Conservation (phyloP, 1,284 basidiomycete genomes). For the Rhodotorula sp. region DNA sequence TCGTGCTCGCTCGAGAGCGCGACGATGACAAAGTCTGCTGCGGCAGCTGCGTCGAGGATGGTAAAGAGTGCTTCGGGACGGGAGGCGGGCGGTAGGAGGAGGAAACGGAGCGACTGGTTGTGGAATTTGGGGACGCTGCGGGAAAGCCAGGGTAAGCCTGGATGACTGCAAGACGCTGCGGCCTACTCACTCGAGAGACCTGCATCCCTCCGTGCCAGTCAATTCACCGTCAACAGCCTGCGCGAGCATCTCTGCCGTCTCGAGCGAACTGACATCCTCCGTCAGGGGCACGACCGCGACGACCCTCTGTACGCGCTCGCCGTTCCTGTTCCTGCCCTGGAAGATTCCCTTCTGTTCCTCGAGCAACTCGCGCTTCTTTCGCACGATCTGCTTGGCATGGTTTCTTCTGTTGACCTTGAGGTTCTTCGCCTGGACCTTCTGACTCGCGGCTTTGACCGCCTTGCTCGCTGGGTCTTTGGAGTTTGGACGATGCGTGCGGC, state of each 20-base stretch:
- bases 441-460: slow-evolving; percentile 15
- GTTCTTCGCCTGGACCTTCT: slow-evolving; percentile 53
- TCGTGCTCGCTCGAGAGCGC: slow-evolving; percentile 77
- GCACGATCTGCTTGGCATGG: slow-evolving; percentile 71
- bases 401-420: slow-evolving; percentile 71
- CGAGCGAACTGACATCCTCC: slow-evolving; percentile 61
- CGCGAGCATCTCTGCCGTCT: slow-evolving; percentile 63
- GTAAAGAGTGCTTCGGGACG: slow-evolving; percentile 58
- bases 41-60: slow-evolving; percentile 80
- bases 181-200: slow-evolving; percentile 34
- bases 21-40: slow-evolving; percentile 87
- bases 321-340: slow-evolving; percentile 47
- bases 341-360: slow-evolving; percentile 54
- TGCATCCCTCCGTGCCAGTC: slow-evolving; percentile 50
- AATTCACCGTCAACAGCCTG: slow-evolving; percentile 62
- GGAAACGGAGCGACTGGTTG: slow-evolving; percentile 33
- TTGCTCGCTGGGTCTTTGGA: slow-evolving; percentile 13
- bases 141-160: not conserved
- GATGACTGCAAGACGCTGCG: too few relatives aligned
- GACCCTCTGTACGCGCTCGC: slow-evolving; percentile 53
- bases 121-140: slow-evolving; percentile 37
- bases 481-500: slow-evolving; percentile 31
- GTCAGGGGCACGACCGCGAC: slow-evolving; percentile 65
- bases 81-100: slow-evolving; percentile 29
- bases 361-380: slow-evolving; percentile 67